Conservation (phyloP, 139 green algal species). For the Haematococcus sp. region DNA sequence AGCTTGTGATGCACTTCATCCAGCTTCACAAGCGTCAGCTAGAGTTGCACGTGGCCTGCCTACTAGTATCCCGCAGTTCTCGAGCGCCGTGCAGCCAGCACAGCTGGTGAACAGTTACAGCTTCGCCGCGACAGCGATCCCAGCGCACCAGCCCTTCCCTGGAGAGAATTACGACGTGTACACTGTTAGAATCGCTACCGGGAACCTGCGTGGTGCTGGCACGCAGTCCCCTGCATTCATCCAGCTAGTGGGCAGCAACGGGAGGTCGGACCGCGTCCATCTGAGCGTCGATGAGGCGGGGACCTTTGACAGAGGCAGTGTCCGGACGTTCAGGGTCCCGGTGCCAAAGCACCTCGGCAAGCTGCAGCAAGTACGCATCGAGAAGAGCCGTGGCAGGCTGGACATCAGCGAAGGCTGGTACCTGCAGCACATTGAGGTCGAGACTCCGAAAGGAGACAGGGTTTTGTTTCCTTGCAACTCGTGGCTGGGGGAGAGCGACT, state of each 20-base stretch:
- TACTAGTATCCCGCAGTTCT: no score
- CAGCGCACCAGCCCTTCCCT: no score
- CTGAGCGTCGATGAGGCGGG: constrained; percentile 51
- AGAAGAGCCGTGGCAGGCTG: constrained; percentile 26
- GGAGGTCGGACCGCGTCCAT: constrained; percentile 30
- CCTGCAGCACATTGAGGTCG: constrained; percentile 59
- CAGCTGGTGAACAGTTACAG: no score
- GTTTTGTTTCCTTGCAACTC: constrained; percentile 78
- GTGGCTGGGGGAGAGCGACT: constrained; percentile 82
- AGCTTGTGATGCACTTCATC: no score
- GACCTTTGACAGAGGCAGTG: constrained; percentile 55
- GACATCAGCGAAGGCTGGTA: constrained; percentile 65
- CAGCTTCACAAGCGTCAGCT: no score
- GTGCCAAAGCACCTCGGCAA: constrained; percentile 41
- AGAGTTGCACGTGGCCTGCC: no score
- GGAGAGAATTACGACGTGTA: no score
- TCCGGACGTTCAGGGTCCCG: constrained; percentile 47
- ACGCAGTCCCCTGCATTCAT: constrained; percentile 43
- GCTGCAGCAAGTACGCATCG: constrained; percentile 54
- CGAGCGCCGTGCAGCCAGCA: no score
- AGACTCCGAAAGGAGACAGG: constrained; percentile 36
- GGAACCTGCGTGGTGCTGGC: constrained; percentile 80
- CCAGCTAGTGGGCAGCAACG: constrained; percentile 55
- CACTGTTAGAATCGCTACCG: constrained; percentile 58
- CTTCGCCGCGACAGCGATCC: no score